These are phyloP conservation scores for Tolypocladium ovalisporum DNA, from an alignment of 2,329 filamentous ascomycete genomes.

Conservation along the genomic window DNA sequence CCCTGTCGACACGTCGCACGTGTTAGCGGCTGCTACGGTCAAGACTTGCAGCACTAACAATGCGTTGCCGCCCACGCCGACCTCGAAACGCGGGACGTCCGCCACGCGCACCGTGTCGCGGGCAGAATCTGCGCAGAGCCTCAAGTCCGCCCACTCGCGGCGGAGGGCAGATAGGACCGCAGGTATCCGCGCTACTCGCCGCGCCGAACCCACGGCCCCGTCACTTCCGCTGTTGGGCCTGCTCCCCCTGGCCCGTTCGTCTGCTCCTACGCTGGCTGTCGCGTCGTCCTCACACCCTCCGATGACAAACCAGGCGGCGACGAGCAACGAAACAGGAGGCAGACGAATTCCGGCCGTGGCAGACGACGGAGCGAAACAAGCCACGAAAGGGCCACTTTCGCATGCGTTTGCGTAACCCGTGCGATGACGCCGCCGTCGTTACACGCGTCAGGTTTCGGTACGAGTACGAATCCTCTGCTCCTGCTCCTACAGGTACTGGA, in stretches of 20 bases:
- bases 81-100: background rate
- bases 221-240: background rate
- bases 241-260: background rate
- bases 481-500: background rate
- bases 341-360: background rate
- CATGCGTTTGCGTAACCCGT: background rate
- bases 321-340: background rate
- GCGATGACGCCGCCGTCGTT: background rate
- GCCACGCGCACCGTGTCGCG: background rate
- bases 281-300: background rate
- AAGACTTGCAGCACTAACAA: background rate
- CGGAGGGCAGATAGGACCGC: background rate
- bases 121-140: background rate
- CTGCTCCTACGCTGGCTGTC: background rate
- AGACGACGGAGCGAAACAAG: background rate
- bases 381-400: background rate
- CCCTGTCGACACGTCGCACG: conserved; percentile 3
- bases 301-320: background rate
- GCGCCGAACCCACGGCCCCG: background rate
- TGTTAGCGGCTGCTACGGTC: background rate
- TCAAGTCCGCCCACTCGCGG: background rate
- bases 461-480: no score
- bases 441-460: background rate
- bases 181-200: background rate
- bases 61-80: background rate